These are phyloP conservation scores for Astrephomene gubernaculifera DNA, from an alignment of 139 green algal species.

Conservation along the genomic window DNA sequence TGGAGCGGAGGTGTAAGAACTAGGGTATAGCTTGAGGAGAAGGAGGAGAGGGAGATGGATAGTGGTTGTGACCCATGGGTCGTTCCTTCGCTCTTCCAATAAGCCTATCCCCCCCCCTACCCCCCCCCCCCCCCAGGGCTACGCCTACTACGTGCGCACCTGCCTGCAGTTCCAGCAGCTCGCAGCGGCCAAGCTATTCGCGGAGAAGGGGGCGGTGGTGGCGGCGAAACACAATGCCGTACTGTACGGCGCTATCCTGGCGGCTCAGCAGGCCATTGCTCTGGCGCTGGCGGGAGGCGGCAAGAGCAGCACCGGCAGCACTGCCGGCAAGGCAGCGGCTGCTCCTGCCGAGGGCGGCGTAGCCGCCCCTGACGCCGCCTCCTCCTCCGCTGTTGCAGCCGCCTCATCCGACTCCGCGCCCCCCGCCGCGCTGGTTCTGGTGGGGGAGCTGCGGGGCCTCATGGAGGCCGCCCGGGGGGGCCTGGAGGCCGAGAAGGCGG, in stretches of 20 bases:
- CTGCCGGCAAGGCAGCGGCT: not conserved
- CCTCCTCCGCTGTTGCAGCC: too few species aligned
- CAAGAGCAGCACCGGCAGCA: not conserved
- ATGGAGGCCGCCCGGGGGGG: not conserved
- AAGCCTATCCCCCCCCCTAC: not conserved
- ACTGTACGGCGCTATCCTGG: constrained; percentile 2
- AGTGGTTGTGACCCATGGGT: too few species aligned
- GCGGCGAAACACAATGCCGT: not conserved
- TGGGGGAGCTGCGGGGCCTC: constrained; percentile 15
- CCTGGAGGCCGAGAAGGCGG: not conserved
- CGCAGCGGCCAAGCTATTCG: constrained; percentile 14
- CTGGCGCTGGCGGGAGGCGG: constrained; percentile 21
- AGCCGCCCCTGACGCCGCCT: too few species aligned
- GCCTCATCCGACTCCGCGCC: not conserved
- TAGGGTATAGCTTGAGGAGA: too few species aligned
- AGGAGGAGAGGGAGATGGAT: too few species aligned
- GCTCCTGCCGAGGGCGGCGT: not conserved
- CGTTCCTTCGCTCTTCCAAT: too few species aligned
- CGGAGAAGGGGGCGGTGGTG: constrained; percentile 14
- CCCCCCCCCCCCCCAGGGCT: not conserved
- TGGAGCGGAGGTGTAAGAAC: too few species aligned
- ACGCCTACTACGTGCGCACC: not conserved
- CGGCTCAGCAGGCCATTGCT: constrained; percentile 2
- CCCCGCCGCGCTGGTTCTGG: not conserved
- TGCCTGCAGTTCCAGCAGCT: constrained; percentile 31